These are phyloP conservation scores for Termitomyces sp. DNA, from an alignment of 768 basidiomycete species.

Conservation along the genomic window DNA sequence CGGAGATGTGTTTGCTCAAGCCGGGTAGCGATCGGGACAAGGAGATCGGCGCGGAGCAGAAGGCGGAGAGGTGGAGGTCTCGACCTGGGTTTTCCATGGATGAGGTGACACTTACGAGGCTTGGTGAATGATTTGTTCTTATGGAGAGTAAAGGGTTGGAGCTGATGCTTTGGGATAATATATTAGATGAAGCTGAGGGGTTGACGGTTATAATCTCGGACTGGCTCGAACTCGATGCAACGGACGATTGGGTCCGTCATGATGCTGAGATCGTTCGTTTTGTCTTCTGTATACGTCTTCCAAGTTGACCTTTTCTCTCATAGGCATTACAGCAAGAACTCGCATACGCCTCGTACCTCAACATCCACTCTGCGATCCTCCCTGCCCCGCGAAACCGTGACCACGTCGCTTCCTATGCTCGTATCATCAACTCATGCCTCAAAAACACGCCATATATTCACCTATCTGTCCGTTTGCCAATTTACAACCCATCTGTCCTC, in stretches of 20 bases:
- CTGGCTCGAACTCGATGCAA: slow-evolving; percentile 93
- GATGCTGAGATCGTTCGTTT: slow-evolving; percentile 88
- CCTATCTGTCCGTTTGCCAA: slow-evolving; percentile 79
- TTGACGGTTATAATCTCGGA: slow-evolving; percentile 80
- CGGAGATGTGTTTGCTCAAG: slow-evolving; percentile 78
- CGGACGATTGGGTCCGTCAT: slow-evolving; percentile 91
- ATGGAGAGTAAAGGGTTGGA: background rate
- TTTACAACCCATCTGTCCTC: slow-evolving; percentile 71
- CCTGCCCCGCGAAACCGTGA: slow-evolving; percentile 84
- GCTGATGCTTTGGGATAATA: background rate
- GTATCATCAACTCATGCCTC: slow-evolving; percentile 80
- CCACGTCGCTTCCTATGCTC: slow-evolving; percentile 89
- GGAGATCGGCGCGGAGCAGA: slow-evolving; percentile 46
- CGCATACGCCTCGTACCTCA: slow-evolving; percentile 89
- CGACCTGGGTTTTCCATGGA: slow-evolving; percentile 74
- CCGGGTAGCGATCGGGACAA: slow-evolving; percentile 37
- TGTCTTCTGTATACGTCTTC: background rate
- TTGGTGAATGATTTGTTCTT: slow-evolving; percentile 54
- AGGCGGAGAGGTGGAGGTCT: slow-evolving; percentile 85
- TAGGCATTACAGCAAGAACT: slow-evolving; percentile 94
- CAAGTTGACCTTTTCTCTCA: background rate
- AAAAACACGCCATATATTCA: slow-evolving; percentile 68
- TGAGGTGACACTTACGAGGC: slow-evolving; percentile 85
- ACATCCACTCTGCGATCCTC: slow-evolving; percentile 79
- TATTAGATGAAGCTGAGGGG: slow-evolving; percentile 68